Evolutionary conservation across 768 basidiomycete species (phyloP).

Genomic region (Auricularia cornea): DNA sequence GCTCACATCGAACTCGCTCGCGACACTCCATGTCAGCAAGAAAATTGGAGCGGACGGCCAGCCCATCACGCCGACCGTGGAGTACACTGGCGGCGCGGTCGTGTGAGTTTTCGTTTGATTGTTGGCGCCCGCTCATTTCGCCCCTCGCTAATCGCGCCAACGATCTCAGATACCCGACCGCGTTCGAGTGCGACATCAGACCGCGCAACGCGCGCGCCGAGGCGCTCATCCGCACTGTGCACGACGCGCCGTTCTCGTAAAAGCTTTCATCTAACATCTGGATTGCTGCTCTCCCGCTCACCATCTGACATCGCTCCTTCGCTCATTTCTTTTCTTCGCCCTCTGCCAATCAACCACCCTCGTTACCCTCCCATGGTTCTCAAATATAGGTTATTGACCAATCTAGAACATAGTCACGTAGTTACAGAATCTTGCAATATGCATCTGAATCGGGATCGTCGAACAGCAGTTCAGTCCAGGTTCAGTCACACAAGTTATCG

Average conservation of each 20-base stretch:
- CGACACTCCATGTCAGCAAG: slow-evolving; percentile 11
- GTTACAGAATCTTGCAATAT: too few species aligned
- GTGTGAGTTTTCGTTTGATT: background rate
- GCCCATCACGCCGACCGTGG: background rate
- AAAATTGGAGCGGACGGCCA: background rate
- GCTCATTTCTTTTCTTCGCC: too few species aligned
- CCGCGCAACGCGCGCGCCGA: background rate
- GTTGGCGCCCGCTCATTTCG: background rate
- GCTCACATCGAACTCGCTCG: slow-evolving; percentile 13
- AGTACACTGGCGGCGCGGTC: background rate
- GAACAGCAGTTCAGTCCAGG: too few species aligned
- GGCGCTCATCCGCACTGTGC: background rate
- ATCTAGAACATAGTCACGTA: too few species aligned
- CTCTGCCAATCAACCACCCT: too few species aligned
- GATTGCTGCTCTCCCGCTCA: too few species aligned
- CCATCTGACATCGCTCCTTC: too few species aligned
- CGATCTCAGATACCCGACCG: background rate
- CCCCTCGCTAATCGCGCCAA: background rate
- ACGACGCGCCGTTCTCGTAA: background rate
- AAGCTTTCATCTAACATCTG: too few species aligned
- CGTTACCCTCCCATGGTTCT: too few species aligned
- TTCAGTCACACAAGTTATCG: too few species aligned
- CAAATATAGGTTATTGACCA: too few species aligned
- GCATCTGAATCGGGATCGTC: too few species aligned
- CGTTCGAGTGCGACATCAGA: background rate